Base-by-base conservation (phyloP, 495 filamentous ascomycete genomes). In the Trypethelium eluteriae region DNA sequence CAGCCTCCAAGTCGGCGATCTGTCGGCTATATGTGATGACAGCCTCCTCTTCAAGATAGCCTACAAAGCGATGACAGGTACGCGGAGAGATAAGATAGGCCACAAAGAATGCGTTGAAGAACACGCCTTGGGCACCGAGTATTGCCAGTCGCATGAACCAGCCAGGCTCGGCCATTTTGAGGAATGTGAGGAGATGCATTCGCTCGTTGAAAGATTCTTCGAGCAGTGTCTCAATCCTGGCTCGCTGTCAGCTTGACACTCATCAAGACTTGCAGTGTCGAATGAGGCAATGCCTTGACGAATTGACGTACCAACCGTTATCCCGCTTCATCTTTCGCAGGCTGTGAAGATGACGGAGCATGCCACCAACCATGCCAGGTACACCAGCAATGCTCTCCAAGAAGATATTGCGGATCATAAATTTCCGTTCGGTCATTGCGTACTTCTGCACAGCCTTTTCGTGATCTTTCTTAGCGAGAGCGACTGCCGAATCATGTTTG, bases 131-230 rank as follows among this genome's bases (percentile, higher is more conserved):
- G 1, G 92, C 91, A 9, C 85, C 91, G 39, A 97, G 82, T 47
- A 95, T 88, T 83, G 94, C 88, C 36, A 89, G 67, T 44, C 87
- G 86, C 92, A 96, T 96, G 82, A 96, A 93, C 82, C 83, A 79
- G 36, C 86, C 93, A 0, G 93, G 93, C 71, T 96, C 86, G 64
- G 88, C 89, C 80, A 98, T 86, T 77, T 96, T 93, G 72, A 97
- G 84, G 79, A 97, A 98, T 0, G 91, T 96, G 49, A 98, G 80
- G 1, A 98, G 86, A 39, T 71, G 68, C 91, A 98, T 97, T 1
- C 93, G 84, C 75, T 98, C 94, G 72, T 98, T 98, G 80, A 89
- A 96, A 61, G 86, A 87, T 77, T 98, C 94, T 76, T 97, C 94
- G 2, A 98, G 83, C 0, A 98, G 82, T 0, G 91, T 97, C 75